Evolutionary conservation across 495 filamentous ascomycete species (phyloP).

Genomic region (Aspergillus bridgeri): DNA sequence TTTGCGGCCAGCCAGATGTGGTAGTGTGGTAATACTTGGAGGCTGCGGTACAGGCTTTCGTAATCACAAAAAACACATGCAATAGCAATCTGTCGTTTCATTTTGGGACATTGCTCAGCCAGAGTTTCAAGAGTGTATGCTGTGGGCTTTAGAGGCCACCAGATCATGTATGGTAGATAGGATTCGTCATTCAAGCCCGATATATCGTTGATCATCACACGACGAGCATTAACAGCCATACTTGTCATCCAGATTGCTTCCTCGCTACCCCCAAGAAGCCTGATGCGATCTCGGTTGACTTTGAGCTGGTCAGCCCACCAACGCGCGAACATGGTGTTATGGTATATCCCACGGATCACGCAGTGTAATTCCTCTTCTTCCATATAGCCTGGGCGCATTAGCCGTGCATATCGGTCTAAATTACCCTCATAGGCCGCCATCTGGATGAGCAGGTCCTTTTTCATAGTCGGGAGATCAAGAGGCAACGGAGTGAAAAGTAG

Average conservation of each 20-base stretch:
- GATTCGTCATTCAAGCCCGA: not conserved
- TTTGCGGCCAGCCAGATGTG: too few species aligned
- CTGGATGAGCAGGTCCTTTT: constrained; percentile 24
- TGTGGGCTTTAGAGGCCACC: not conserved
- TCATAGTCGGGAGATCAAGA: constrained; percentile 18
- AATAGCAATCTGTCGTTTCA: too few species aligned
- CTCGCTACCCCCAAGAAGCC: not conserved
- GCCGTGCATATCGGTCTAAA: constrained; percentile 19
- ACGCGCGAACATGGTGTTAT: constrained; percentile 21
- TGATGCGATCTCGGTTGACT: not conserved
- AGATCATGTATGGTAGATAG: not conserved
- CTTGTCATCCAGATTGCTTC: not conserved
- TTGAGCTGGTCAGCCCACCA: constrained; percentile 19
- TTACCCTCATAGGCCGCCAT: constrained; percentile 25
- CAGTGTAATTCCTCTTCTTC: not conserved
- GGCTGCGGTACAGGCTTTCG: too few species aligned
- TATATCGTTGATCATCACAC: not conserved
- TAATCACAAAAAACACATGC: too few species aligned
- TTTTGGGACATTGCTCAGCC: too few species aligned
- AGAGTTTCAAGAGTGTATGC: too few species aligned
- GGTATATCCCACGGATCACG: constrained; percentile 21
- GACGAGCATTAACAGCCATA: not conserved
- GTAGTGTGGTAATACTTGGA: too few species aligned
- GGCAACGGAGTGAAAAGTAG: constrained; percentile 17
- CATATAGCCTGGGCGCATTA: not conserved